A percentile compares a stretch with the other conserved stretches of the same genome.
phyloP scores from a whole-genome alignment of 208 protist genomes.

The Crithidia fasciculata region DNA sequence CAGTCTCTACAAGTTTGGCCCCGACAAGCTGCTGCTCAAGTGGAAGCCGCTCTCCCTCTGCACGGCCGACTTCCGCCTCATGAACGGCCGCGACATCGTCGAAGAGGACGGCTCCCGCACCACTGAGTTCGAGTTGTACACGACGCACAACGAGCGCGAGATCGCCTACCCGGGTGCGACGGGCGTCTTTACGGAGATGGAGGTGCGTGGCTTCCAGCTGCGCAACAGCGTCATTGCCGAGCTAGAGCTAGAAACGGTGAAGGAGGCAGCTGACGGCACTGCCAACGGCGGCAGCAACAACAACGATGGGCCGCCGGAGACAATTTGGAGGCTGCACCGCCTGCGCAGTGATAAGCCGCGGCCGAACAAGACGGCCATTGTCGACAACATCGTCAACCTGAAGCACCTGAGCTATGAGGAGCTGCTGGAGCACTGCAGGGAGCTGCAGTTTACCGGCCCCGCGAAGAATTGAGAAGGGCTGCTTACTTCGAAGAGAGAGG shows the following conservation, averaged over 20 bases:
- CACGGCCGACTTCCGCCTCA: conserved; percentile 85
- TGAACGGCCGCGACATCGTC: conserved; percentile 35
- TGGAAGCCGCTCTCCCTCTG: conserved; percentile 89
- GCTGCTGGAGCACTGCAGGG: conserved; percentile 43
- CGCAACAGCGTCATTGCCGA: conserved; percentile 74
- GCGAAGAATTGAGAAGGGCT: conserved; percentile 7
- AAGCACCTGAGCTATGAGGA: conserved; percentile 77
- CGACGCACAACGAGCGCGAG: conserved; percentile 53
- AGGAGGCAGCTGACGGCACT: neutral
- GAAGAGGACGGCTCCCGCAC: conserved; percentile 15
- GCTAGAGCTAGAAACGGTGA: conserved; percentile 32
- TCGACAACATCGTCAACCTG: conserved; percentile 71
- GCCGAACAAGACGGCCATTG: conserved; percentile 77
- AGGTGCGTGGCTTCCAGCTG: conserved; percentile 52
- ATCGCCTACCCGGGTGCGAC: conserved; percentile 50
- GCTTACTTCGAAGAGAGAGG: too few relatives aligned
- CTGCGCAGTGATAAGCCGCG: conserved; percentile 70
- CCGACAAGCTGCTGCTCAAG: conserved; percentile 78
- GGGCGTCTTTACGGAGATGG: conserved; percentile 49
- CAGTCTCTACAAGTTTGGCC: conserved; percentile 68
- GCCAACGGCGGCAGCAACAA: neutral
- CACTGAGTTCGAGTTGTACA: conserved; percentile 72
- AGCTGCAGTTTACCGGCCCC: conserved; percentile 24
- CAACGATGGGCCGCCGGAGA: conserved; percentile 21
- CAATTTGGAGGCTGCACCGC: conserved; percentile 68